Percentiles rank a stretch among this genome's conserved stretches.
phyloP scores from a whole-genome alignment of 2,329 filamentous ascomycete species.

The Amauroascus verrucosus region DNA sequence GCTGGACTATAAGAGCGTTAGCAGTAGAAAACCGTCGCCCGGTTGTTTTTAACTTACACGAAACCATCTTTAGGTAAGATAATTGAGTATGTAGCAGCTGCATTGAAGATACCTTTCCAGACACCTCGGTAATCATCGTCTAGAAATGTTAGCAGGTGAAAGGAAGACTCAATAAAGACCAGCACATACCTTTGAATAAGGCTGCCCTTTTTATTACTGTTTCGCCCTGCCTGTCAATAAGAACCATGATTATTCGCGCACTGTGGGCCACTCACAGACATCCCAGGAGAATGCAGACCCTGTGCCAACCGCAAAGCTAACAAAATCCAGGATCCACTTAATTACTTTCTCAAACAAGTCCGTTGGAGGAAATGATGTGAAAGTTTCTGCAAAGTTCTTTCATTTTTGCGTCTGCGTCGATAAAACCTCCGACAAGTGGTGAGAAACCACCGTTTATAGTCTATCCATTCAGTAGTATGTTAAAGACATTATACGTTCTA shows the following conservation, averaged over 20 bases:
- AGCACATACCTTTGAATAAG: background rate
- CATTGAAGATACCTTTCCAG: conserved; percentile 7
- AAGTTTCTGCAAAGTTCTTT: conserved; percentile 1
- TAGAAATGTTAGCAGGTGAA: background rate
- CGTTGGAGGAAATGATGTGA: background rate
- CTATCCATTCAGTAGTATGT: background rate
- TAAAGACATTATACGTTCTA: too few relatives aligned
- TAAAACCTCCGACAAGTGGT: background rate
- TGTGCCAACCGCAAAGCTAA: background rate
- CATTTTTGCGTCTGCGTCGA: conserved; percentile 1
- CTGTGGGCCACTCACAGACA: background rate
- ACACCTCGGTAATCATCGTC: conserved; percentile 7
- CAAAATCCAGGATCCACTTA: conserved; percentile 1
- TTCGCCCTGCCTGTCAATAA: background rate
- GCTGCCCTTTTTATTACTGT: conserved; percentile 4
- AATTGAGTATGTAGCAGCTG: background rate
- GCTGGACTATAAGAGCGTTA: background rate
- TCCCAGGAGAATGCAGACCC: conserved; percentile 9
- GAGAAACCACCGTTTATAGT: background rate
- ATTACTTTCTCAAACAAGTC: background rate
- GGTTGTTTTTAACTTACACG: conserved; percentile 1
- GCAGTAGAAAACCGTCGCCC: background rate
- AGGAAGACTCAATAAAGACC: background rate
- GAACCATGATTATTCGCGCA: background rate
- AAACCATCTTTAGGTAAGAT: conserved; percentile 1